Conservation (phyloP, 2,329 filamentous ascomycete genomes). For the Coniochaeta sp. region DNA sequence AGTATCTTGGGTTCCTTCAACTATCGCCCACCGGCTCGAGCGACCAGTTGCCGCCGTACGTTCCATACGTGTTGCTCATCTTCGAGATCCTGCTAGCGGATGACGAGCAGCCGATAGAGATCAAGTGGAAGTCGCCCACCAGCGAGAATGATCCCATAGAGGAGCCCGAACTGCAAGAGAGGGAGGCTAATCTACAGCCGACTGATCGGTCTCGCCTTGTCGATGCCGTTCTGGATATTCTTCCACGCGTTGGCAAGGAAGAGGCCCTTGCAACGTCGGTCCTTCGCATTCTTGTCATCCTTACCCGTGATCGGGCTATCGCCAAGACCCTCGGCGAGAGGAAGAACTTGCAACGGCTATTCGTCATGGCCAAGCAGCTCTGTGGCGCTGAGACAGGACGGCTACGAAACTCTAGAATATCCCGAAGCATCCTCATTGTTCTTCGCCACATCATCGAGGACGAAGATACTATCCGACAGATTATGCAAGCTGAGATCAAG, state of each 20-base stretch:
- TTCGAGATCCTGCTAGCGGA: constrained; percentile 86
- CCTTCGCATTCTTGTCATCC: constrained; percentile 74
- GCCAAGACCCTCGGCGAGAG: constrained; percentile 77
- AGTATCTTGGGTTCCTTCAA: constrained; percentile 73
- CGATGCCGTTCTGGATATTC: constrained; percentile 68
- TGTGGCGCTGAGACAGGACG: constrained; percentile 70
- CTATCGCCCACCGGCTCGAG: constrained; percentile 56
- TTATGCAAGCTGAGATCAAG: constrained; percentile 86
- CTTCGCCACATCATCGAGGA: constrained; percentile 92
- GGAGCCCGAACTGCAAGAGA: constrained; percentile 49
- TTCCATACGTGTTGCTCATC: constrained; percentile 82
- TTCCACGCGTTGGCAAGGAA: constrained; percentile 84
- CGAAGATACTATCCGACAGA: constrained; percentile 79
- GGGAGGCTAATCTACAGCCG: constrained; percentile 53
- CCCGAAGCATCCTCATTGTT: constrained; percentile 69
- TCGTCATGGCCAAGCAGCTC: constrained; percentile 92
- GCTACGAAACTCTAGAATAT: constrained; percentile 49
- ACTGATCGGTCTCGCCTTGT: constrained; percentile 67
- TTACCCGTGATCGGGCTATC: constrained; percentile 72
- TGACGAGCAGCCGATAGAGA: constrained; percentile 72
- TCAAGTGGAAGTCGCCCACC: constrained; percentile 58
- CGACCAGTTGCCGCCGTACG: constrained; percentile 62
- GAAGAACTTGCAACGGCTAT: constrained; percentile 80
- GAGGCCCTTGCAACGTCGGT: constrained; percentile 77
- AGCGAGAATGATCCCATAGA: constrained; percentile 40